A percentile compares a stretch with the other conserved stretches of the same genome.
Conservation (phyloP, 257 asterid genomes). For the Solanum sejunctum region DNA sequence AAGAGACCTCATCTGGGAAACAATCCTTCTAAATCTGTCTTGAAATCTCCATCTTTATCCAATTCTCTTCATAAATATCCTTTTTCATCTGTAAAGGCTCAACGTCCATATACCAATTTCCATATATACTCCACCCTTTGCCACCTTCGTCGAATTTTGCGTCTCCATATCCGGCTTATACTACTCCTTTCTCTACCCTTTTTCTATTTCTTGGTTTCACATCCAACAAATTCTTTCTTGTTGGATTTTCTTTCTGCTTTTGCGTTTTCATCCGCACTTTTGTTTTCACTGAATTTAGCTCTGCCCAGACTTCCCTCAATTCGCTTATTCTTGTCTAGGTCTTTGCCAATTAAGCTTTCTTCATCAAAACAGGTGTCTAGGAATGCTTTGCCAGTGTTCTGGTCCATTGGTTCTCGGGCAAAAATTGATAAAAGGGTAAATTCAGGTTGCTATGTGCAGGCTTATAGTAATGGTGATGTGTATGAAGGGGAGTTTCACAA, state of each 20-base stretch:
- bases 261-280: slow-evolving; percentile 73
- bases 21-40: not conserved
- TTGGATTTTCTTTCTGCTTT: slow-evolving; percentile 86
- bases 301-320: slow-evolving; percentile 76
- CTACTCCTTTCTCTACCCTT: slow-evolving; percentile 67
- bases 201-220: slow-evolving; percentile 73
- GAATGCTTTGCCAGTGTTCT: slow-evolving; percentile 65
- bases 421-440: slow-evolving; percentile 45
- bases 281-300: slow-evolving; percentile 76
- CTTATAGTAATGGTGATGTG: slow-evolving; percentile 84
- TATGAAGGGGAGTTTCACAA: slow-evolving; percentile 93
- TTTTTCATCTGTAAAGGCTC: slow-evolving; percentile 13
- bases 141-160: slow-evolving; percentile 61
- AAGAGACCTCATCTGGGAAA: slow-evolving; percentile 50
- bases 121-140: slow-evolving; percentile 47
- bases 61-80: slow-evolving; percentile 35
- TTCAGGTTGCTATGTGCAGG: slow-evolving; percentile 77
- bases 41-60: slow-evolving; percentile 47
- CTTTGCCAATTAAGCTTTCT: slow-evolving; percentile 54
- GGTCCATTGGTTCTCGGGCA: slow-evolving; percentile 74
- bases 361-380: slow-evolving; percentile 27
- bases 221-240: slow-evolving; percentile 70
- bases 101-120: slow-evolving; percentile 19
- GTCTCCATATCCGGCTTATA: slow-evolving; percentile 60
- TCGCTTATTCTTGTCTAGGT: slow-evolving; percentile 51